Percentiles rank a stretch among this genome's conserved stretches.
Evolutionary conservation across 169 alveolate genomes (phyloP).

Genomic region (Cryptosporidium bovis): DNA sequence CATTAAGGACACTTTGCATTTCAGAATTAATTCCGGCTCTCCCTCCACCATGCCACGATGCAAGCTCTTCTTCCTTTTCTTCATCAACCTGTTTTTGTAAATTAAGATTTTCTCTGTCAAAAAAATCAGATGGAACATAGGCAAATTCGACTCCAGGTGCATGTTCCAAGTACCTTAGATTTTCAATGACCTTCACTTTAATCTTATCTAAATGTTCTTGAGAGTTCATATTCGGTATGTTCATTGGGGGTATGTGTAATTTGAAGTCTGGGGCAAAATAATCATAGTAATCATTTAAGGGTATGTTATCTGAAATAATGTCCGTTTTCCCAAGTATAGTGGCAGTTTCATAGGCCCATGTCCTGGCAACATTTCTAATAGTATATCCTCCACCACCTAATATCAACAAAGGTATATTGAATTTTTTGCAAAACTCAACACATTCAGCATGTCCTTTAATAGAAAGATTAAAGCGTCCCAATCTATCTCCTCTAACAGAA

Average conservation of each 20-base stretch:
- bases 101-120: constrained; percentile 79
- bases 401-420: constrained; percentile 92
- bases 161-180: constrained; percentile 92
- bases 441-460: constrained; percentile 98
- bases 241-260: constrained; percentile 92
- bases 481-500: constrained; percentile 94
- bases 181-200: constrained; percentile 90
- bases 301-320: constrained; percentile 91
- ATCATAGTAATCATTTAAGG: constrained; percentile 94
- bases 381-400: constrained; percentile 99
- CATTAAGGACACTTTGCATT: not conserved
- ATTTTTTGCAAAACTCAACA: constrained; percentile 91
- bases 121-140: constrained; percentile 90
- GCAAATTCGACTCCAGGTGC: constrained; percentile 95
- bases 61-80: constrained; percentile 49
- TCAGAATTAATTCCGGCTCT: constrained; percentile 15
- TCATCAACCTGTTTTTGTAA: constrained; percentile 56
- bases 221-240: constrained; percentile 93
- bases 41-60: constrained; percentile 56
- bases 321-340: constrained; percentile 90
- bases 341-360: constrained; percentile 99
- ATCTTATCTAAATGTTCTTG: constrained; percentile 93
- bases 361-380: constrained; percentile 97
- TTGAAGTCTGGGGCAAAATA: constrained; percentile 96
- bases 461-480: constrained; percentile 97